A percentile compares a stretch with the other conserved stretches of the same genome.
Evolutionary conservation across 129 eudicot species (phyloP).

Genomic region (Kitagawia praeruptora): DNA sequence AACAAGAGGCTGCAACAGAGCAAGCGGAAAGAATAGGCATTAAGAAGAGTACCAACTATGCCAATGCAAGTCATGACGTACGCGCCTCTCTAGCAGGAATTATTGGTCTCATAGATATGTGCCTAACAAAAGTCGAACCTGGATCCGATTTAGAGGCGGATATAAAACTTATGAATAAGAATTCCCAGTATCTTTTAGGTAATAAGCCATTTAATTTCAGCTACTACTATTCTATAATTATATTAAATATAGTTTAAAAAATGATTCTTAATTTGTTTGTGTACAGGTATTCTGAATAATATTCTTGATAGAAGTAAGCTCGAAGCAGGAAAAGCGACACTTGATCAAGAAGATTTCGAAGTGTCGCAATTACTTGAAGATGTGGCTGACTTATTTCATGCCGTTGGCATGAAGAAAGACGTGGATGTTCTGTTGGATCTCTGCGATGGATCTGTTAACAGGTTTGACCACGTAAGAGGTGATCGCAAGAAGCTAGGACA

Average conservation of each 20-base stretch:
- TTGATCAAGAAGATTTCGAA: slow-evolving; percentile 49
- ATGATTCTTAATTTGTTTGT: neutral
- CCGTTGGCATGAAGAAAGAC: slow-evolving; percentile 52
- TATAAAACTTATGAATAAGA: slow-evolving; percentile 26
- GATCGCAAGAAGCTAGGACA: slow-evolving; percentile 61
- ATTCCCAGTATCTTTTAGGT: slow-evolving; percentile 51
- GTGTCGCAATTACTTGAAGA: slow-evolving; percentile 48
- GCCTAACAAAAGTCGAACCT: slow-evolving; percentile 17
- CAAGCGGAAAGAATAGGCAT: slow-evolving; percentile 55
- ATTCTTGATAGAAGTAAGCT: slow-evolving; percentile 64
- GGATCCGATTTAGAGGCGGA: slow-evolving; percentile 36
- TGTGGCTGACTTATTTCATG: slow-evolving; percentile 60
- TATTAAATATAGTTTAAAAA: neutral
- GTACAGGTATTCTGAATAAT: slow-evolving; percentile 46
- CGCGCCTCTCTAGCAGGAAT: slow-evolving; percentile 64
- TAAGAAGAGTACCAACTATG: slow-evolving; percentile 55
- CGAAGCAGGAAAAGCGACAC: slow-evolving; percentile 62
- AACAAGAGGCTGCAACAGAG: slow-evolving; percentile 50
- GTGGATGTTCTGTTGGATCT: slow-evolving; percentile 65
- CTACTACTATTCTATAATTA: neutral
- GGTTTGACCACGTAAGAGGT: slow-evolving; percentile 53
- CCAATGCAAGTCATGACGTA: slow-evolving; percentile 64
- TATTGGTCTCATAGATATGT: slow-evolving; percentile 40
- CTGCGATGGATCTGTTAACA: slow-evolving; percentile 38
- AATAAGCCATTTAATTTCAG: neutral